Conservation (phyloP, 78 protist genomes). For the Emiliania huxleyi region DNA sequence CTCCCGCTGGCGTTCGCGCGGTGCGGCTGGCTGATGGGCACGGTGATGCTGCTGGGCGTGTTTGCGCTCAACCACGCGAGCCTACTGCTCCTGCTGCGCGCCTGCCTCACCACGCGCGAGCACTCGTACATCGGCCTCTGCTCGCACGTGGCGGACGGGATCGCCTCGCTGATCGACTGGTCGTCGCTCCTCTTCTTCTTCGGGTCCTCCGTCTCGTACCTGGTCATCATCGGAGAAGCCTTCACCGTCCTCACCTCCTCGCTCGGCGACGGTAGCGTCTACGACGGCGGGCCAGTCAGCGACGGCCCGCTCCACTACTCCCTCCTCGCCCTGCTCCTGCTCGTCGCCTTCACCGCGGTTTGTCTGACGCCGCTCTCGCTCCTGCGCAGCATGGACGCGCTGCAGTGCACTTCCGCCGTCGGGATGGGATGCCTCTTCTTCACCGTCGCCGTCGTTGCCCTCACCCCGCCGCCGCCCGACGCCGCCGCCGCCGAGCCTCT, state of each 20-base stretch:
- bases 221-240: background rate
- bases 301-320: background rate
- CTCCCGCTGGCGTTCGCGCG: background rate
- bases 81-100: background rate
- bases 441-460: background rate
- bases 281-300: background rate
- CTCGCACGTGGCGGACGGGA: background rate
- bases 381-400: background rate
- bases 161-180: background rate
- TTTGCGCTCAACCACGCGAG: background rate
- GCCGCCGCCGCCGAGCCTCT: background rate
- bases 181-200: background rate
- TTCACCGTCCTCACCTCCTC: background rate
- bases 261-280: background rate
- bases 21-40: background rate
- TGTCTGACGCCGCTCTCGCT: background rate
- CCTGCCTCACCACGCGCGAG: background rate
- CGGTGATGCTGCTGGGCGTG: background rate
- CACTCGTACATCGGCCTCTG: background rate
- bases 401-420: background rate
- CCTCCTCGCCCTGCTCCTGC: background rate
- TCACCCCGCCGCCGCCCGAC: background rate
- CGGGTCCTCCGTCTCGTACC: conserved; percentile 22
- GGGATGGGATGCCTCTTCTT: background rate
- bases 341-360: background rate